These are phyloP conservation scores for Lotmaria passim DNA, from an alignment of 208 protist genomes.

Conservation along the genomic window DNA sequence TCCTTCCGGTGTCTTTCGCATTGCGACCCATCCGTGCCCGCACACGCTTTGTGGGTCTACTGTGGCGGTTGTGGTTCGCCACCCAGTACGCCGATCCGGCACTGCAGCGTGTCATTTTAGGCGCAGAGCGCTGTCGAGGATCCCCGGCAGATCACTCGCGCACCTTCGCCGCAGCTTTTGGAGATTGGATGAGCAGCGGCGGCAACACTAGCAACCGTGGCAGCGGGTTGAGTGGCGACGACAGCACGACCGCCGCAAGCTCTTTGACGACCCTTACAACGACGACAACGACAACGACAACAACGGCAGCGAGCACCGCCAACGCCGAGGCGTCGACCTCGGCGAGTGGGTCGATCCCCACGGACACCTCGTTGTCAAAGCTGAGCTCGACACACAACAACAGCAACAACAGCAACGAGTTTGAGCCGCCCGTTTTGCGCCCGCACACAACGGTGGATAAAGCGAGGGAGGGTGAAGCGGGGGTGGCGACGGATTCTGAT, in stretches of 20 bases:
- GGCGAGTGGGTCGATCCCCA: background rate
- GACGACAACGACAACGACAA: background rate
- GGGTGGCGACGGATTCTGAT: background rate
- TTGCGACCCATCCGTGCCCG: slow-evolving; percentile 57
- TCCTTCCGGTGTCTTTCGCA: slow-evolving; percentile 47
- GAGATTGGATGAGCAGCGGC: slow-evolving; percentile 15
- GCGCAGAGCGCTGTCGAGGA: slow-evolving; percentile 19
- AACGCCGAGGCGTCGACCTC: background rate
- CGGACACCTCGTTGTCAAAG: background rate
- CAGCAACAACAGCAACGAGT: background rate
- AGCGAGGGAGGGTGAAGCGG: background rate
- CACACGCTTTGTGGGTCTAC: slow-evolving; percentile 62
- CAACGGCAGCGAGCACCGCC: no score
- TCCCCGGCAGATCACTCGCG: slow-evolving; percentile 21
- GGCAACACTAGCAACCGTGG: no score
- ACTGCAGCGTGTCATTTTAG: slow-evolving; percentile 21
- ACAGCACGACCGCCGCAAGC: background rate
- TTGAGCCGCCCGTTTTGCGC: background rate
- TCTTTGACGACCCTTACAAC: background rate
- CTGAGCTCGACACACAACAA: background rate
- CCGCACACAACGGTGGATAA: background rate
- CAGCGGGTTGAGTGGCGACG: no score
- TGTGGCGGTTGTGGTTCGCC: slow-evolving; percentile 65
- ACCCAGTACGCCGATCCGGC: slow-evolving; percentile 35
- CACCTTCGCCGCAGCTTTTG: slow-evolving; percentile 33